Evolutionary conservation across 2,329 filamentous ascomycete genomes (phyloP).

Genomic region (Colletotrichum godetiae): DNA sequence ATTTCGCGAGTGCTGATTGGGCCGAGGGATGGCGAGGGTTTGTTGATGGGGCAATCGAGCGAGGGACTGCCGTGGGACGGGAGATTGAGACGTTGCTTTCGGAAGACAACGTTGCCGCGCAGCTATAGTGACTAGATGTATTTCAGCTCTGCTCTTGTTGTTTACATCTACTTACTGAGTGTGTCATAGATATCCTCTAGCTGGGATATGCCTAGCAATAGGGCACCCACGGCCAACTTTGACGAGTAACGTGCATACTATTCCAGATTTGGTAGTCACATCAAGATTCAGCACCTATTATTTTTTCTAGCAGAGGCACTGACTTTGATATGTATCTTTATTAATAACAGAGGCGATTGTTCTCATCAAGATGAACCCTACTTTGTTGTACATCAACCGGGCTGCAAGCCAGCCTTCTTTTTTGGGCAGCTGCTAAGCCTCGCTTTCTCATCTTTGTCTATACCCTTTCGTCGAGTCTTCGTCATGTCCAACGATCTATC

Average conservation of each 20-base stretch:
- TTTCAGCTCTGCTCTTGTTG: no score
- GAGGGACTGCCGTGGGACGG: background rate
- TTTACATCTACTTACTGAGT: no score
- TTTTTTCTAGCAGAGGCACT: background rate
- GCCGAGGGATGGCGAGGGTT: background rate
- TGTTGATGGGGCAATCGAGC: background rate
- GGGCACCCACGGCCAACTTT: background rate
- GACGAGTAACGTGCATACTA: background rate
- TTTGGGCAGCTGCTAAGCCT: background rate
- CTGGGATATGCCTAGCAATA: no score
- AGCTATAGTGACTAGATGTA: background rate
- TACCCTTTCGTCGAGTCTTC: slow-evolving; percentile 11
- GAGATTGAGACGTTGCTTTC: background rate
- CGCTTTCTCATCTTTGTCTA: slow-evolving; percentile 21
- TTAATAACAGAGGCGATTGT: slow-evolving; percentile 31
- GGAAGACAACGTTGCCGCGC: background rate
- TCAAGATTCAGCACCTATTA: background rate
- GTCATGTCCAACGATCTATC: slow-evolving; percentile 50
- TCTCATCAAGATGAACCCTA: slow-evolving; percentile 28
- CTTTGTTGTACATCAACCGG: slow-evolving; percentile 33
- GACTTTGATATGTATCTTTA: slow-evolving; percentile 13
- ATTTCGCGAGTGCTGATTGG: background rate
- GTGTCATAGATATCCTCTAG: no score
- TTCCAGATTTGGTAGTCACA: background rate
- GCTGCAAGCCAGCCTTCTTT: slow-evolving; percentile 17